phyloP scores from a whole-genome alignment of 2,329 filamentous ascomycete species.

The Phyllosticta citriasiana region DNA sequence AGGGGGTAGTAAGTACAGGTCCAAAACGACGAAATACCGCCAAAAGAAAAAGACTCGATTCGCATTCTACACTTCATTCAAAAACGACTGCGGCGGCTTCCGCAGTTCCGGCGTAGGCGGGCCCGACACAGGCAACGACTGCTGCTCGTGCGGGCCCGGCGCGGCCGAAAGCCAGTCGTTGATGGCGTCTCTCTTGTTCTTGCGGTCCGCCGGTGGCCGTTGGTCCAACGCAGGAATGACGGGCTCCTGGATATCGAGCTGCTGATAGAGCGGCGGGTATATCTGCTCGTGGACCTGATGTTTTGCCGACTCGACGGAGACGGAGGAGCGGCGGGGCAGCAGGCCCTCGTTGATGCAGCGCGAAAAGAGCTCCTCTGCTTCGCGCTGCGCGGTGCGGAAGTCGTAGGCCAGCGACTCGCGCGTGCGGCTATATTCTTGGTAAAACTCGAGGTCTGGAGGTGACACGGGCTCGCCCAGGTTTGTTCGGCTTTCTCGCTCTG shows the following conservation, averaged over 20 bases:
- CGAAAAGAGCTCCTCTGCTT: neutral
- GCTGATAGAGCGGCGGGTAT: neutral
- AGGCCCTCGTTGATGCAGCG: neutral
- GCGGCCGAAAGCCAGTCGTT: neutral
- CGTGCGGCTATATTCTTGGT: constrained; percentile 1
- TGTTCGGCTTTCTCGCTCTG: neutral
- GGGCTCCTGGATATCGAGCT: neutral
- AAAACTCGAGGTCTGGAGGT: constrained; percentile 7
- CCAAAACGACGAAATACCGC: neutral
- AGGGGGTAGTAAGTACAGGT: too few species aligned
- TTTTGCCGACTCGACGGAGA: neutral
- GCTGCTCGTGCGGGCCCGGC: neutral
- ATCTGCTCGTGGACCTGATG: neutral
- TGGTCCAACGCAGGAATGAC: neutral
- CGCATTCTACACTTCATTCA: neutral
- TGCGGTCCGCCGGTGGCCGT: neutral
- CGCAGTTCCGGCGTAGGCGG: neutral
- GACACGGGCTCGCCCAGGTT: constrained; percentile 3
- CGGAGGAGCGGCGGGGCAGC: neutral
- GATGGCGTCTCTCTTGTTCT: neutral
- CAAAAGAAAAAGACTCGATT: neutral
- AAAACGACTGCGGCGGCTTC: neutral
- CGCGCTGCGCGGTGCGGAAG: neutral
- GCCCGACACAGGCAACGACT: neutral
- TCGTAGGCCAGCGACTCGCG: neutral